Evolutionary conservation across 257 asterid genomes (phyloP).

Genomic region (Asclepias syriaca): DNA sequence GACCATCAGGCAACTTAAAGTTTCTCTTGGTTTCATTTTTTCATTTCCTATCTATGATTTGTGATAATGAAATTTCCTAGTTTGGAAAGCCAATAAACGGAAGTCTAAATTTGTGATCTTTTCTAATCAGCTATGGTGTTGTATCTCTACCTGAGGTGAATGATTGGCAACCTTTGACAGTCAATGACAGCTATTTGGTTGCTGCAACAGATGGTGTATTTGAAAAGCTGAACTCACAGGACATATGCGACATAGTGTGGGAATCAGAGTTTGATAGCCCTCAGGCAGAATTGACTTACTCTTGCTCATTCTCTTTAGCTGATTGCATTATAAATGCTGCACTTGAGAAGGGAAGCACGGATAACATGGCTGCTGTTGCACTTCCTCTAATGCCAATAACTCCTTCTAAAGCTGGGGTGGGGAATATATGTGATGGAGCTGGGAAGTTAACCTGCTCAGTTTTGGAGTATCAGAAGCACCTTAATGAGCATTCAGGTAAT

Average conservation of each 20-base stretch:
- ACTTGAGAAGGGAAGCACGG: conserved; percentile 73
- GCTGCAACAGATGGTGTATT: conserved; percentile 92
- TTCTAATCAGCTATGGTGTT: conserved; percentile 77
- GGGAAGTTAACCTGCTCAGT: conserved; percentile 38
- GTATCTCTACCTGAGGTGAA: conserved; percentile 96
- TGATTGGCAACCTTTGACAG: conserved; percentile 80
- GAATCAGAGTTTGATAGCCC: conserved; percentile 47
- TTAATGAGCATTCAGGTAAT: conserved; percentile 46
- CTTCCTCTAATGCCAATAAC: conserved; percentile 50
- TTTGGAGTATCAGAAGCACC: conserved; percentile 42
- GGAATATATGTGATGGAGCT: conserved; percentile 30
- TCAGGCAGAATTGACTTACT: conserved; percentile 35
- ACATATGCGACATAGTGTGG: conserved; percentile 77
- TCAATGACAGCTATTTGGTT: conserved; percentile 80
- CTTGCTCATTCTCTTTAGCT: conserved; percentile 69
- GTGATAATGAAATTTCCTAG: not conserved
- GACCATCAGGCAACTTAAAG: not conserved
- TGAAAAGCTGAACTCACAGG: conserved; percentile 83
- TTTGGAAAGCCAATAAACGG: not conserved
- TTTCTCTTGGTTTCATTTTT: not conserved
- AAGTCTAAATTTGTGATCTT: conserved; percentile 25
- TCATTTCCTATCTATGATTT: not conserved
- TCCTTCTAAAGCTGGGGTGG: conserved; percentile 26
- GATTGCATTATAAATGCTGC: conserved; percentile 82
- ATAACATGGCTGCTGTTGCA: conserved; percentile 80